phyloP scores from a whole-genome alignment of 345 rosid species.

The Aurinia saxatilis region DNA sequence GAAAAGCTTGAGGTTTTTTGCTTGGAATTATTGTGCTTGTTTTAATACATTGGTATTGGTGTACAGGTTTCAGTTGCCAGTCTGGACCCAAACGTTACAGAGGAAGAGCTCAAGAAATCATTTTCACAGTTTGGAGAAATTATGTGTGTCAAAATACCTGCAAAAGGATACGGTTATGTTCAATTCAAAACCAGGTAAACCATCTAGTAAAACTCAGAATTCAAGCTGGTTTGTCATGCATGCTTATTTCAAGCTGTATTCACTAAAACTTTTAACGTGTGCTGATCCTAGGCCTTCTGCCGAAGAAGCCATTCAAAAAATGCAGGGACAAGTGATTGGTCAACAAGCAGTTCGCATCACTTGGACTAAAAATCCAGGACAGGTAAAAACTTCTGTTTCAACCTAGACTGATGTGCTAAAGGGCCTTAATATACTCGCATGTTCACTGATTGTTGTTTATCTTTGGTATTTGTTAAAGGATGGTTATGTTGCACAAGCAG shows the following conservation, averaged over 20 bases:
- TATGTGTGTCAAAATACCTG: slow-evolving; percentile 73
- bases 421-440: neutral
- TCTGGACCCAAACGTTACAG: slow-evolving; percentile 77
- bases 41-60: slow-evolving; percentile 18
- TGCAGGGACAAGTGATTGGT: slow-evolving; percentile 93
- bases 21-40: slow-evolving; percentile 5
- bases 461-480: slow-evolving; percentile 47
- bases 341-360: slow-evolving; percentile 73
- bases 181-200: slow-evolving; percentile 67
- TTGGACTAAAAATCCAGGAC: slow-evolving; percentile 77
- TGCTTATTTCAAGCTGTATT: slow-evolving; percentile 6
- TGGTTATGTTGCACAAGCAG: slow-evolving; percentile 66
- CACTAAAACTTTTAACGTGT: neutral
- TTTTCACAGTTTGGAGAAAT: slow-evolving; percentile 75
- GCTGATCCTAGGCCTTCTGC: slow-evolving; percentile 58
- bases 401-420: slow-evolving; percentile 3
- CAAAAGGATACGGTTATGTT: slow-evolving; percentile 83
- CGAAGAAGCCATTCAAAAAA: slow-evolving; percentile 81
- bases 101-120: slow-evolving; percentile 75
- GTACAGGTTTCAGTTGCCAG: slow-evolving; percentile 68
- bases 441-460: slow-evolving; percentile 2
- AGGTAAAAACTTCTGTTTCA: slow-evolving; percentile 37
- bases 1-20: neutral
- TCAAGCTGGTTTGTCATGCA: neutral
- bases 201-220: neutral